Conservation (phyloP, 768 basidiomycete species). For the Pisolithus orientalis region DNA sequence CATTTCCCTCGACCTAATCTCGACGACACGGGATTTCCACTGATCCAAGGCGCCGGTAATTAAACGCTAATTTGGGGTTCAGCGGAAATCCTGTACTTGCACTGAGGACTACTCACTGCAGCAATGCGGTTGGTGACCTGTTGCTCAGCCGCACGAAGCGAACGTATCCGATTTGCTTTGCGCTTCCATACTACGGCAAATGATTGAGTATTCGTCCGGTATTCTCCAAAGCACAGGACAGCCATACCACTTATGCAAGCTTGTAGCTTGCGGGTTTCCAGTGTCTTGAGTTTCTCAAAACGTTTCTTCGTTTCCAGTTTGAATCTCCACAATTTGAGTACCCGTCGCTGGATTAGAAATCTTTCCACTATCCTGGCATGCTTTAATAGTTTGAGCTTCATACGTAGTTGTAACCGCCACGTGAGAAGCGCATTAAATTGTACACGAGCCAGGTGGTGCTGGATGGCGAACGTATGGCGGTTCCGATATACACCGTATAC, state of each 20-base stretch:
- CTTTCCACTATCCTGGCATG: slow-evolving; percentile 50
- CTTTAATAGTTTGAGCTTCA: slow-evolving; percentile 42
- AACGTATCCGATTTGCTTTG: slow-evolving; percentile 31
- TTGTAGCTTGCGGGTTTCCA: slow-evolving; percentile 33
- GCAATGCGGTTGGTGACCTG: slow-evolving; percentile 33
- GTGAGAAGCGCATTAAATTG: slow-evolving; percentile 41
- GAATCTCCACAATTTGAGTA: slow-evolving; percentile 44
- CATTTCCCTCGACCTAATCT: slow-evolving; percentile 67
- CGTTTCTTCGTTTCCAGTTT: slow-evolving; percentile 39
- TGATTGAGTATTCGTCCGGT: slow-evolving; percentile 4
- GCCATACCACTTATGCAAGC: slow-evolving; percentile 27
- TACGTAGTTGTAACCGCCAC: slow-evolving; percentile 54
- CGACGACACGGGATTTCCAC: slow-evolving; percentile 74
- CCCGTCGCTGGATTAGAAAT: slow-evolving; percentile 42
- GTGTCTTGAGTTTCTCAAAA: slow-evolving; percentile 37
- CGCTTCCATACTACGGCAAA: slow-evolving; percentile 42
- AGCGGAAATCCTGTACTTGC: slow-evolving; percentile 1
- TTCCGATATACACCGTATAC: slow-evolving; percentile 40
- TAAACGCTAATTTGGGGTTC: slow-evolving; percentile 38
- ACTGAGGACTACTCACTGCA: slow-evolving; percentile 28
- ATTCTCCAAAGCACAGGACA: slow-evolving; percentile 15
- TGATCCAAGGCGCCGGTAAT: slow-evolving; percentile 39
- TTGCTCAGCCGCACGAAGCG: slow-evolving; percentile 39
- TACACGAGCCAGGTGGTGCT: slow-evolving; percentile 24
- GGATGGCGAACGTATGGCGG: slow-evolving; percentile 40